Evolutionary conservation across 768 basidiomycete genomes (phyloP).

Genomic region (Suillus variegatus): DNA sequence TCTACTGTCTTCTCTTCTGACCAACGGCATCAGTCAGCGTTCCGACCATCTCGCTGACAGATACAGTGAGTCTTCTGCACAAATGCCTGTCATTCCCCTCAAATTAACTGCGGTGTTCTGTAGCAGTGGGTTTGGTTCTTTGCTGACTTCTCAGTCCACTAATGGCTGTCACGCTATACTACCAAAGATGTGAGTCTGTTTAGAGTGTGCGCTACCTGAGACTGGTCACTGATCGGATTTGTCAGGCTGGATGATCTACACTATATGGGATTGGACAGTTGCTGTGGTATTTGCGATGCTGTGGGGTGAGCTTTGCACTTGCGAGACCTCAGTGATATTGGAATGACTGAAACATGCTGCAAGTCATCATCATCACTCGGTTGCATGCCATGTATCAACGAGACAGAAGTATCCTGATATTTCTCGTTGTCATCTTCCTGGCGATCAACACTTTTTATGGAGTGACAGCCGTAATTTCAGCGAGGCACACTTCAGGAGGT

Average conservation of each 20-base stretch:
- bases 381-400: too few species aligned
- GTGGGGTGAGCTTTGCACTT: neutral
- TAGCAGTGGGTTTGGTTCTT: neutral
- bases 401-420: too few species aligned
- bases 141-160: neutral
- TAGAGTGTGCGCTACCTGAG: neutral
- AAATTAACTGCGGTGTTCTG: neutral
- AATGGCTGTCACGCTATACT: neutral
- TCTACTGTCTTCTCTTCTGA: too few species aligned
- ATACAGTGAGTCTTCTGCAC: neutral
- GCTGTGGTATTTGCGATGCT: neutral
- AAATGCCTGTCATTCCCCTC: neutral
- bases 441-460: neutral
- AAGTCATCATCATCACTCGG: too few species aligned
- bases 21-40: too few species aligned
- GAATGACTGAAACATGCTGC: neutral
- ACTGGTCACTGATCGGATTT: too few species aligned
- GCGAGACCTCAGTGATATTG: neutral
- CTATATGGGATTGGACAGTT: too few species aligned
- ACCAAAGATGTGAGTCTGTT: neutral
- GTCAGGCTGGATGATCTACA: too few species aligned
- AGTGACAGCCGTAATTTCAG: neutral
- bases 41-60: neutral
- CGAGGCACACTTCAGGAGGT: neutral
- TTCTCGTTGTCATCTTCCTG: neutral